These are phyloP conservation scores for Rhodotorula diobovata DNA, from an alignment of 768 basidiomycete genomes.

Conservation along the genomic window DNA sequence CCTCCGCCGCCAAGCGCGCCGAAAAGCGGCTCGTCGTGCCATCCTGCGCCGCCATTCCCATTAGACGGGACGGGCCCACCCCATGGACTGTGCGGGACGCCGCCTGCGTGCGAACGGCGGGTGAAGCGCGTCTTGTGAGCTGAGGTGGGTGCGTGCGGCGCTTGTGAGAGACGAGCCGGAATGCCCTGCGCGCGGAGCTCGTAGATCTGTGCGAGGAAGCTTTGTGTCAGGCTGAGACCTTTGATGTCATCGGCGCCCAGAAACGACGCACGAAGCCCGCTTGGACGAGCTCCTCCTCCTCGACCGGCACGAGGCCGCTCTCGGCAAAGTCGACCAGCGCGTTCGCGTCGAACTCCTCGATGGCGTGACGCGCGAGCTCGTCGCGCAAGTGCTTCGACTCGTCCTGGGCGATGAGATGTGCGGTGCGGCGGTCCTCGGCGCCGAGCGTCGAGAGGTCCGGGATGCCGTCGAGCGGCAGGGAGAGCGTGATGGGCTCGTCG, in stretches of 20 bases:
- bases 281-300: not conserved
- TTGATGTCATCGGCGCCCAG: not conserved
- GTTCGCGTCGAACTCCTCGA: slow-evolving; percentile 7
- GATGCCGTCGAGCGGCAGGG: not conserved
- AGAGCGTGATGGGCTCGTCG: not conserved
- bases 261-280: not conserved
- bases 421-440: not conserved
- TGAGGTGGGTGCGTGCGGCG: not conserved
- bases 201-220: not conserved
- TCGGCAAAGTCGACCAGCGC: not conserved
- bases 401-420: not conserved
- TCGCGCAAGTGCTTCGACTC: not conserved
- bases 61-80: no score
- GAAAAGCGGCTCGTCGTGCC: not conserved
- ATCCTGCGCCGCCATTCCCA: slow-evolving; percentile 6
- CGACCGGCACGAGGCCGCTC: not conserved
- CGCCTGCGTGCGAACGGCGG: not conserved
- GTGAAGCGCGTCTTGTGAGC: not conserved
- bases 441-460: not conserved
- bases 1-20: not conserved
- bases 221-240: no score
- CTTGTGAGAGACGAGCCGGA: not conserved
- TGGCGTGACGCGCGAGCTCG: not conserved
- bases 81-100: no score
- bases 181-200: not conserved